phyloP scores from a whole-genome alignment of 495 filamentous ascomycete species.

The Penicillium longicatenatum region DNA sequence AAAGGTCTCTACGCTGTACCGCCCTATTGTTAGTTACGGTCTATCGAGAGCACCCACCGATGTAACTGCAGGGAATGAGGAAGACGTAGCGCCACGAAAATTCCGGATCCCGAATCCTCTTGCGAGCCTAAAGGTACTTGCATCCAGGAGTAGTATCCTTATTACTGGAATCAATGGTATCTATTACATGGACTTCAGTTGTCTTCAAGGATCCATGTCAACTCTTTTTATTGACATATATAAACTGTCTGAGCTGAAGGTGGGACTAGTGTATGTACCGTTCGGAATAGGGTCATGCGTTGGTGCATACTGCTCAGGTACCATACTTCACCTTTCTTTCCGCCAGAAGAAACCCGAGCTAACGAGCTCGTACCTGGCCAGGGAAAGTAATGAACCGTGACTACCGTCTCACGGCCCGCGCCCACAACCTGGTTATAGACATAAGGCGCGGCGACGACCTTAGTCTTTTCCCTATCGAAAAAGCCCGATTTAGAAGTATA shows the following conservation, averaged over 20 bases:
- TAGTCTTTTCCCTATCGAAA: background rate
- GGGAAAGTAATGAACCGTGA: background rate
- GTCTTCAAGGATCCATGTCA: background rate
- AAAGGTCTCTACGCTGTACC: conserved; percentile 7
- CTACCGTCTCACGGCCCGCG: no score
- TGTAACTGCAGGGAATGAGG: no score
- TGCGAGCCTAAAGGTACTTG: conserved; percentile 49
- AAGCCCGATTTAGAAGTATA: background rate
- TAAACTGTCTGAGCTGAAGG: background rate
- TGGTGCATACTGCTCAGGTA: no score
- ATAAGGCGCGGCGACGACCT: background rate
- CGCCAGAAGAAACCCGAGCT: no score
- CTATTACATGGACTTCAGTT: conserved; percentile 29
- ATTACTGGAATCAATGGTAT: conserved; percentile 43
- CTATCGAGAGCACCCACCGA: no score
- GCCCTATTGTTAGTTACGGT: background rate
- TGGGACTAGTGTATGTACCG: background rate
- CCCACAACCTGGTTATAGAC: no score
- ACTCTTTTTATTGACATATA: background rate
- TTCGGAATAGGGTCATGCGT: conserved; percentile 1
- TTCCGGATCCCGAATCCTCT: conserved; percentile 28
- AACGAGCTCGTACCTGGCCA: background rate
- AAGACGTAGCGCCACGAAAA: background rate
- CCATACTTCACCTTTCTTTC: no score
- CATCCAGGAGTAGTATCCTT: conserved; percentile 56